Base-by-base conservation (phyloP, 2,329 filamentous ascomycete genomes). In the Aspergillus pseudoglaucus region DNA sequence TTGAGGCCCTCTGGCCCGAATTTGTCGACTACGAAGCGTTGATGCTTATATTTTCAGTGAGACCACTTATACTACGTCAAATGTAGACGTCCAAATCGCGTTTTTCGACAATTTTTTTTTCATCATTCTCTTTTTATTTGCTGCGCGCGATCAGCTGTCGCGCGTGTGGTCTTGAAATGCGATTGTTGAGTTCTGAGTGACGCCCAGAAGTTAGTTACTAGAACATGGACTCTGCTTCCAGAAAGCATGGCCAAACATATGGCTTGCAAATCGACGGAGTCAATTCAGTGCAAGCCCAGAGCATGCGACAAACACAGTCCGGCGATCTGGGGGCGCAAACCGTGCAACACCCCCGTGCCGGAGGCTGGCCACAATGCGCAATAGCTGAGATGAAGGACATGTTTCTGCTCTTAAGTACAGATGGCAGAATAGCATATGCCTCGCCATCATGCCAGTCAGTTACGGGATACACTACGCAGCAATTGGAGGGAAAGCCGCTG, bases 351-450 rank as follows among this genome's bases (percentile, higher is more conserved):
- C 30, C 79, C 14, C 83, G 83, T 65, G 72, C 82, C 49, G 71
- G 79, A 52, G 84, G 93, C 64, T 96, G 91, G 91, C 86, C 88
- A 14, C 87, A 90, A 64, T 85, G 88, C 55, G 85, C 95, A 10
- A 81, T 96, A 20, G 88, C 94, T 67, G 90, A 95, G 74, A 75
- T 97, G 58, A 87, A 85, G 63, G 91, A 96, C 67, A 82, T 96
- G 58, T 71, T 95, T 47, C 84, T 95, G 63, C 90, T 97, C 50
- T 79, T 97, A 45, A 90, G 89, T 42, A 81, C 88, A 20, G 84
- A 93, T 59, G 89, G 90, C 33, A 82, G 86, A 54, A 85, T 97
- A 58, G 80, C 87, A 50, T 95, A 93, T 63, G 82, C 86, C n/a
- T 95, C 90, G 32, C 86, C 88, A 1, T 93, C 87, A 49, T 81